Conservation (phyloP, 148 eudicot species). For the Amaranthus hypochondriacus region DNA sequence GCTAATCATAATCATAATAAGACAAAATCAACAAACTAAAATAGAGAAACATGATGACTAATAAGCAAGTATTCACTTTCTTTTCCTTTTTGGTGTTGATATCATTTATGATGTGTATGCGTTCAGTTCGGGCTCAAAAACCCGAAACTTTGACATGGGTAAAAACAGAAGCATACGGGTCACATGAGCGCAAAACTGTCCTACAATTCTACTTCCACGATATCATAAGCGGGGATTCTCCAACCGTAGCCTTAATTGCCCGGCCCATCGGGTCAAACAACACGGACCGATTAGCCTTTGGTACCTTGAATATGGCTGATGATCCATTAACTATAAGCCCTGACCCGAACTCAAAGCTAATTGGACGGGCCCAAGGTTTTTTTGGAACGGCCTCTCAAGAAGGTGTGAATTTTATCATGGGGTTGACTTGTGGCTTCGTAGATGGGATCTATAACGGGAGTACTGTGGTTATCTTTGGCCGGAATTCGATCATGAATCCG, state of each 20-base stretch:
- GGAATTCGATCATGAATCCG: slow-evolving; percentile 16
- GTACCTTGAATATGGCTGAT: slow-evolving; percentile 32
- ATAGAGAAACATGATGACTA: not conserved
- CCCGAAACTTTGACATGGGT: slow-evolving; percentile 6
- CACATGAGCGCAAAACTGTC: slow-evolving; percentile 14
- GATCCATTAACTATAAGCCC: slow-evolving; percentile 38
- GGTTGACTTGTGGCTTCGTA: slow-evolving; percentile 24
- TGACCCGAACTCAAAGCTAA: slow-evolving; percentile 23
- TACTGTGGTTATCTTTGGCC: slow-evolving; percentile 31
- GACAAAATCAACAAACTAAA: not conserved
- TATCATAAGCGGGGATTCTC: slow-evolving; percentile 16
- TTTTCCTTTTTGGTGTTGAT: not conserved
- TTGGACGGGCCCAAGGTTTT: slow-evolving; percentile 58
- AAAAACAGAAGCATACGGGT: not conserved
- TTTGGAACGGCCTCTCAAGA: slow-evolving; percentile 14
- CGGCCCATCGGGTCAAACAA: not conserved
- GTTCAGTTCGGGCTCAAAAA: not conserved
- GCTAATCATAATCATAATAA: not conserved
- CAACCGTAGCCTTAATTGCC: slow-evolving; percentile 14
- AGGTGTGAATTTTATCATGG: slow-evolving; percentile 25
- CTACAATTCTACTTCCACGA: slow-evolving; percentile 35
- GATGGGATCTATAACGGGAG: slow-evolving; percentile 47
- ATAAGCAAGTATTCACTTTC: not conserved
- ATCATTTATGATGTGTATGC: not conserved
- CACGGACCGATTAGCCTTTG: slow-evolving; percentile 26